These are phyloP conservation scores for Aspergillus olivimuriae DNA, from an alignment of 495 filamentous ascomycete genomes.

Conservation along the genomic window DNA sequence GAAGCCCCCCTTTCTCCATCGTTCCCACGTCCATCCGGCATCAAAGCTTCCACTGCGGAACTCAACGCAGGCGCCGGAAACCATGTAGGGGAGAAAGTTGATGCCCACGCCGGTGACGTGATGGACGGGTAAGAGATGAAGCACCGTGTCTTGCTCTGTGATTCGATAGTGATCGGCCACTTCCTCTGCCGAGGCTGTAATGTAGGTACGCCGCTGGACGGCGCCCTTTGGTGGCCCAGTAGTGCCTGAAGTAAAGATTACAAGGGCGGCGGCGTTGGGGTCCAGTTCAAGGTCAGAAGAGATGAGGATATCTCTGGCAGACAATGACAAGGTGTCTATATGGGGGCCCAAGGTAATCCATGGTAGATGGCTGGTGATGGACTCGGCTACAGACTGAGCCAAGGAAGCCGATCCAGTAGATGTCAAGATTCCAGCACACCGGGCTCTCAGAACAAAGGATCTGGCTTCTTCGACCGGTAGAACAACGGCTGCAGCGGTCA, in stretches of 20 bases:
- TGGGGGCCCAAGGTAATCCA: too few relatives aligned
- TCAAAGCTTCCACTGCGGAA: constrained; percentile 40
- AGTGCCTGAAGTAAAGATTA: constrained; percentile 1
- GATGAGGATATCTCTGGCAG: neutral
- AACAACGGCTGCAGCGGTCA: neutral
- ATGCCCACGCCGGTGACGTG: constrained; percentile 42
- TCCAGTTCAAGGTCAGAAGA: neutral
- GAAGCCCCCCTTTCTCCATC: constrained; percentile 36
- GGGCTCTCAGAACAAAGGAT: neutral
- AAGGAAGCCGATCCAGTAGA: neutral
- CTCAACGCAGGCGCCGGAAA: constrained; percentile 36
- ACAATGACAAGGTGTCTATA: neutral
- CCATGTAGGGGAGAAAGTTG: constrained; percentile 39
- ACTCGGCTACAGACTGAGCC: neutral
- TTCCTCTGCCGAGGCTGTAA: constrained; percentile 18
- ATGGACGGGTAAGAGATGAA: constrained; percentile 41
- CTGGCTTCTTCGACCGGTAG: neutral
- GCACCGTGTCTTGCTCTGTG: constrained; percentile 16
- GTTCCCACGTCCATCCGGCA: constrained; percentile 40
- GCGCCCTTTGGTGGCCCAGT: neutral
- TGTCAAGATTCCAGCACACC: neutral
- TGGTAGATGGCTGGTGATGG: neutral
- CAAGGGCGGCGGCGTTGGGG: neutral
- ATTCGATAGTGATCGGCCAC: constrained; percentile 21
- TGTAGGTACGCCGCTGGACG: constrained; percentile 15